These are phyloP conservation scores for Salix koriyanagi DNA, from an alignment of 345 rosid genomes.

Conservation along the genomic window DNA sequence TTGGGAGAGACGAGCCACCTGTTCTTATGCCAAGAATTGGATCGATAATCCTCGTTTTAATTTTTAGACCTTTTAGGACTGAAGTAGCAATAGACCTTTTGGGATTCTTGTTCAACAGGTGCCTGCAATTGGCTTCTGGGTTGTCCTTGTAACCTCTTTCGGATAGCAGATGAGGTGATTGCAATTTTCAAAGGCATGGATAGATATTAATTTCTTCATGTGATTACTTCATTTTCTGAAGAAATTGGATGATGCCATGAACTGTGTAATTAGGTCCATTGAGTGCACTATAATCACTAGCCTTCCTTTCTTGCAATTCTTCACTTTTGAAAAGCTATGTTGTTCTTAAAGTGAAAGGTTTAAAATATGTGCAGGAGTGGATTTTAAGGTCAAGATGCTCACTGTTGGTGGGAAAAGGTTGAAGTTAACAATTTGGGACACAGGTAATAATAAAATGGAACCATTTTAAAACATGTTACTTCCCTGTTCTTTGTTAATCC, in stretches of 20 bases:
- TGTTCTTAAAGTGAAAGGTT: not conserved
- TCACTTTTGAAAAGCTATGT: not conserved
- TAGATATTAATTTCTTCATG: not conserved
- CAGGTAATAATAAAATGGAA: conserved; percentile 43
- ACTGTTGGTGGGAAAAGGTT: conserved; percentile 66
- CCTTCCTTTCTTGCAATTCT: not conserved
- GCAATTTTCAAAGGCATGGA: not conserved
- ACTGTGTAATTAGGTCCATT: not conserved
- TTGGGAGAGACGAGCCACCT: not conserved
- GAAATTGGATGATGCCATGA: not conserved
- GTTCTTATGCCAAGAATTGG: not conserved
- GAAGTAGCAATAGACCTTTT: too few species aligned
- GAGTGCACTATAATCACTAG: not conserved
- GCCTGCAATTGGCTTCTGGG: not conserved
- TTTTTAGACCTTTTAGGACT: not conserved
- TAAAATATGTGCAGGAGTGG: conserved; percentile 60
- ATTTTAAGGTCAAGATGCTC: conserved; percentile 80
- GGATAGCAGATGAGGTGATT: not conserved
- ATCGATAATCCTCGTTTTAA: not conserved
- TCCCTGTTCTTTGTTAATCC: not conserved
- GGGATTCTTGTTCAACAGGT: too few species aligned
- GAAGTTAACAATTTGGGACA: conserved; percentile 96
- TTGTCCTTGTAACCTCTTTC: not conserved
- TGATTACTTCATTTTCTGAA: not conserved
- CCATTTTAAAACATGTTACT: too few species aligned